phyloP scores from a whole-genome alignment of 768 basidiomycete species.

The Boletus coccyginus region DNA sequence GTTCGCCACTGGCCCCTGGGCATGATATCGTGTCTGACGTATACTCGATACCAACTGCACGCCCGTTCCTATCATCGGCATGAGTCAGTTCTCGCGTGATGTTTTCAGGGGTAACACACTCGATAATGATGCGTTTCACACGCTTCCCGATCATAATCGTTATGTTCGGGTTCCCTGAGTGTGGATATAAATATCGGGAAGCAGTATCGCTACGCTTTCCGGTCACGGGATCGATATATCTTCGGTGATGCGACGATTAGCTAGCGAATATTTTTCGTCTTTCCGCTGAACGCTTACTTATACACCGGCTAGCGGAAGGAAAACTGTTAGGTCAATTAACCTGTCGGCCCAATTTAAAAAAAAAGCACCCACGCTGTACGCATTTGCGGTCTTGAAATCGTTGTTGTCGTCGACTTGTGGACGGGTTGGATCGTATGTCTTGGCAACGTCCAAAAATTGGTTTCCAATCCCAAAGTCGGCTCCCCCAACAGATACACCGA shows the following conservation, averaged over 20 bases:
- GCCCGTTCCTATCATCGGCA: slow-evolving; percentile 24
- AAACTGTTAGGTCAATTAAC: neutral
- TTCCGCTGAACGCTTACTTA: slow-evolving; percentile 10
- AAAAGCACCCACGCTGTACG: slow-evolving; percentile 23
- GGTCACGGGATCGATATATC: slow-evolving; percentile 50
- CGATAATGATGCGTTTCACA: slow-evolving; percentile 8
- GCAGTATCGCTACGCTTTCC: slow-evolving; percentile 31
- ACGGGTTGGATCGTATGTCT: slow-evolving; percentile 47
- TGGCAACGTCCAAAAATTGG: slow-evolving; percentile 47
- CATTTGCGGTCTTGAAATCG: slow-evolving; percentile 33
- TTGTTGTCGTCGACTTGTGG: slow-evolving; percentile 46
- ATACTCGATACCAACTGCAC: slow-evolving; percentile 40
- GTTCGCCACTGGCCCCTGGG: slow-evolving; percentile 5
- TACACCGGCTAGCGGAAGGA: slow-evolving; percentile 9
- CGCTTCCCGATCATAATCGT: slow-evolving; percentile 27
- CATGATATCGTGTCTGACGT: slow-evolving; percentile 23
- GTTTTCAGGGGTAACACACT: neutral
- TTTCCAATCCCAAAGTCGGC: slow-evolving; percentile 20
- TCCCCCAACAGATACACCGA: slow-evolving; percentile 20
- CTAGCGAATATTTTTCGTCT: too few species aligned
- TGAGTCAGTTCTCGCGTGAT: neutral
- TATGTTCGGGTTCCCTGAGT: slow-evolving; percentile 29
- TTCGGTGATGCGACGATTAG: slow-evolving; percentile 18
- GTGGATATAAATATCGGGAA: slow-evolving; percentile 39
- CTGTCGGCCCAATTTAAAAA: too few species aligned